A percentile compares a stretch with the other conserved stretches of the same genome.
Conservation (phyloP, 306 rosid genomes). For the Acacia acuminata region DNA sequence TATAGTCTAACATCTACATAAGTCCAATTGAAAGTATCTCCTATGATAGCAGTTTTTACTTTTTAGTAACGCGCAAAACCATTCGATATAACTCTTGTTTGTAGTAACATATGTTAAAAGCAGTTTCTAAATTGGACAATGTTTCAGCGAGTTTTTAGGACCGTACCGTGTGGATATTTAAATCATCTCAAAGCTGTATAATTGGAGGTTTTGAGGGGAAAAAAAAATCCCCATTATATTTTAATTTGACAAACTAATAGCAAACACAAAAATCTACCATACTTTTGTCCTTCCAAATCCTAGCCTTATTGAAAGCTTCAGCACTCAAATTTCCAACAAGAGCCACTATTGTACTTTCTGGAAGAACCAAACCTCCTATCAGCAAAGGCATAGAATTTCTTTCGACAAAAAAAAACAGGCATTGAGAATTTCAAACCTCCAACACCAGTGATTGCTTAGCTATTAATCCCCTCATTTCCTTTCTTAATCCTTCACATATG, state of each 20-base stretch:
- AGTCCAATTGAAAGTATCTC: neutral
- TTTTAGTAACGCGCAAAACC: neutral
- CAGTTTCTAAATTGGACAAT: neutral
- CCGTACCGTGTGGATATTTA: neutral
- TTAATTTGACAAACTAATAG: neutral
- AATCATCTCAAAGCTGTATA: neutral
- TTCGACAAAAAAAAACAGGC: too few relatives aligned
- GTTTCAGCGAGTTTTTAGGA: neutral
- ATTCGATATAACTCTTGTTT: neutral
- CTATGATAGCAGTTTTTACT: neutral
- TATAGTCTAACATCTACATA: neutral
- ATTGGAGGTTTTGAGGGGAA: neutral
- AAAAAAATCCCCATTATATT: neutral
- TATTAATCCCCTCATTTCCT: neutral
- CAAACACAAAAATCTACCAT: neutral
- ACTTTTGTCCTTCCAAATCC: neutral
- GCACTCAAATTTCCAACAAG: neutral
- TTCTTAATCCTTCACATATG: slow-evolving; percentile 8
- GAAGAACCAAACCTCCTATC: neutral
- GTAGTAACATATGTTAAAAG: neutral
- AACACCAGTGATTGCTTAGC: neutral
- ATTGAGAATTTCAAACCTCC: slow-evolving; percentile 6
- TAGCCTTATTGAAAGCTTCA: neutral
- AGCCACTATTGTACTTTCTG: neutral
- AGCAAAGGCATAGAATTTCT: neutral